Evolutionary conservation across 2,329 filamentous ascomycete species (phyloP).

Genomic region (Phaeosphaeriaceae sp.): DNA sequence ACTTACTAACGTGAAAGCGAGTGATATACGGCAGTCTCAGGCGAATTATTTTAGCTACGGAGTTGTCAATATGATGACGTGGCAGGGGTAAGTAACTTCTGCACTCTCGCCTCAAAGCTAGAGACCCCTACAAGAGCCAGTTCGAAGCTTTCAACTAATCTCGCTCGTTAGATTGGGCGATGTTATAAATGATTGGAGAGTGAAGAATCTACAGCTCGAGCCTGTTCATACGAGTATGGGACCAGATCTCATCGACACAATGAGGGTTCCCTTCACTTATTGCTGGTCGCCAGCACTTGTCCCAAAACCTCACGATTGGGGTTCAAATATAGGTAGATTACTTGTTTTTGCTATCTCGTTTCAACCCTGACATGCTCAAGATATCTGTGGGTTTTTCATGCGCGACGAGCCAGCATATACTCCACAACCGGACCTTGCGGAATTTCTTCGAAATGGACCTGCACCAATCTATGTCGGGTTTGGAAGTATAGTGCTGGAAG

Average conservation of each 20-base stretch:
- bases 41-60: slow-evolving; percentile 55
- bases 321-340: slow-evolving; percentile 7
- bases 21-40: slow-evolving; percentile 36
- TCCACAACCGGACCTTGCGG: slow-evolving; percentile 47
- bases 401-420: slow-evolving; percentile 45
- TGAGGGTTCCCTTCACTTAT: slow-evolving; percentile 54
- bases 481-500: slow-evolving; percentile 63
- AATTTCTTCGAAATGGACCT: slow-evolving; percentile 57
- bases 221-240: slow-evolving; percentile 46
- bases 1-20: slow-evolving; percentile 53
- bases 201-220: slow-evolving; percentile 49
- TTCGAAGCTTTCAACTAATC: slow-evolving; percentile 8
- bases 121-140: too few species aligned
- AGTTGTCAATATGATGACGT: slow-evolving; percentile 57
- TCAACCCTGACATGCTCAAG: not conserved
- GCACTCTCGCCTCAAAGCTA: too few species aligned
- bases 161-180: slow-evolving; percentile 42
- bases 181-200: slow-evolving; percentile 54
- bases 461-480: slow-evolving; percentile 64
- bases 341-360: not conserved
- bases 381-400: slow-evolving; percentile 57
- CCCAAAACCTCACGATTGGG: slow-evolving; percentile 28
- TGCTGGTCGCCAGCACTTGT: slow-evolving; percentile 53
- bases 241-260: slow-evolving; percentile 44
- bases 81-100: slow-evolving; percentile 49